Base-by-base conservation (phyloP, 495 filamentous ascomycete species). In the Oidiodendron maius region DNA sequence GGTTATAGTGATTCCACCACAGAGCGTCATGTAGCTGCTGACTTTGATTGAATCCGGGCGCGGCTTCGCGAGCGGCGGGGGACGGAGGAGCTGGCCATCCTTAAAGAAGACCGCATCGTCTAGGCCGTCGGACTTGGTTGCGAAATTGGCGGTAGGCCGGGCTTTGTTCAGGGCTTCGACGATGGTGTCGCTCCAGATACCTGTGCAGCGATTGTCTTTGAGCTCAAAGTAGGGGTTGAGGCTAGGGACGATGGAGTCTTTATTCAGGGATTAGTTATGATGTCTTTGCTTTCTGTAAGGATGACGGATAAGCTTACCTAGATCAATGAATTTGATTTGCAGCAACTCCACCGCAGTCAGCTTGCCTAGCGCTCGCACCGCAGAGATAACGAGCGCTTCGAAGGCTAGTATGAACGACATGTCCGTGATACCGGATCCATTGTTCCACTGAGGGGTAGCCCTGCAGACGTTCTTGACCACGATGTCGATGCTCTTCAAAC, bases 391-490 rank as follows among this genome's bases (percentile, higher is more conserved):
- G 12, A 87, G 67, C 37, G 71, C 65, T 60, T 86, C 81, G 52
- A 88, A 88, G 0, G 76, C 74, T 6, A 67, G 53, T 53, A 86
- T 84, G 56, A 88, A 88, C 38, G 71, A 66, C 66, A 80, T 74
- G 53, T 84, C 80, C 6, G 77, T 81, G 52, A 86, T 82, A 2
- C 83, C 79, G 1, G 80, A 80, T 3, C 77, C 77, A 53, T 85
- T 80, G 53, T 74, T 72, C 65, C 68, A 75, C 35, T 71, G 60
- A 13, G 60, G 59, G 28, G 69, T 67, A 35, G 76, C 69, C 16
- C 78, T 72, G 55, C 84, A 88, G 63, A 78, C 80, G 42, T 82
- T 83, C 66, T 83, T 84, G 50, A 88, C 80, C 0, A 77, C 75
- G 10, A 88, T 58, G 53, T 88, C 84, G 3, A 88, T 68, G 16